Percentiles rank a stretch among this genome's conserved stretches.
Conservation (phyloP, 73 alveolate genomes). For the Uronychia setigera region DNA sequence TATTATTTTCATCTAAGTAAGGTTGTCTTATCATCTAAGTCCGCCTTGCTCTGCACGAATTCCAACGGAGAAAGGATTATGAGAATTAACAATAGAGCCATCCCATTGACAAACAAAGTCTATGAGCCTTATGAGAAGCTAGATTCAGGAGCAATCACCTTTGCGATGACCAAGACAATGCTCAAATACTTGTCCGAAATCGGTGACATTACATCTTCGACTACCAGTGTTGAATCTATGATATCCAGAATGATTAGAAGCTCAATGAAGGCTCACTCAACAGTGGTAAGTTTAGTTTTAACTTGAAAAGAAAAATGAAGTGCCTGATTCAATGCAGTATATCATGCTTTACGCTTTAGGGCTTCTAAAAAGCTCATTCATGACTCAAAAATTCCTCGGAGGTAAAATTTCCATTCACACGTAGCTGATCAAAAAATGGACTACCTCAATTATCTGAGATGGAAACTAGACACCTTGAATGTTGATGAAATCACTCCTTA, state of each 20-base stretch:
- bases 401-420: slow-evolving; percentile 2
- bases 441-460: slow-evolving; percentile 55
- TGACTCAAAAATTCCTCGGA: slow-evolving; percentile 10
- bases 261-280: slow-evolving; percentile 3
- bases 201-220: not conserved
- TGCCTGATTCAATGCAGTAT: slow-evolving; percentile 41
- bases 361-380: slow-evolving; percentile 30
- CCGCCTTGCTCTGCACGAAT: slow-evolving; percentile 89
- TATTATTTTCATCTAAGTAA: not conserved
- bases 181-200: not conserved
- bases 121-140: slow-evolving; percentile 54
- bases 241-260: slow-evolving; percentile 7
- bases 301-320: slow-evolving; percentile 2
- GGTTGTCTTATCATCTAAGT: slow-evolving; percentile 81
- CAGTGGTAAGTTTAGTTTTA: not conserved
- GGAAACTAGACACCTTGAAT: slow-evolving; percentile 52
- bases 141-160: slow-evolving; percentile 41
- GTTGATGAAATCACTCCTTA: slow-evolving; percentile 72
- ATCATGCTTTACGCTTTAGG: slow-evolving; percentile 35
- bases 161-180: not conserved
- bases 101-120: slow-evolving; percentile 76
- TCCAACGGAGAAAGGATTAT: slow-evolving; percentile 95
- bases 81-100: slow-evolving; percentile 89
- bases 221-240: slow-evolving; percentile 1
- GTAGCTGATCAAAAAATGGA: slow-evolving; percentile 48